Percentiles rank a stretch among this genome's conserved stretches.
Evolutionary conservation across 23 red algal species (phyloP).

Genomic region (Chondrus crispus): DNA sequence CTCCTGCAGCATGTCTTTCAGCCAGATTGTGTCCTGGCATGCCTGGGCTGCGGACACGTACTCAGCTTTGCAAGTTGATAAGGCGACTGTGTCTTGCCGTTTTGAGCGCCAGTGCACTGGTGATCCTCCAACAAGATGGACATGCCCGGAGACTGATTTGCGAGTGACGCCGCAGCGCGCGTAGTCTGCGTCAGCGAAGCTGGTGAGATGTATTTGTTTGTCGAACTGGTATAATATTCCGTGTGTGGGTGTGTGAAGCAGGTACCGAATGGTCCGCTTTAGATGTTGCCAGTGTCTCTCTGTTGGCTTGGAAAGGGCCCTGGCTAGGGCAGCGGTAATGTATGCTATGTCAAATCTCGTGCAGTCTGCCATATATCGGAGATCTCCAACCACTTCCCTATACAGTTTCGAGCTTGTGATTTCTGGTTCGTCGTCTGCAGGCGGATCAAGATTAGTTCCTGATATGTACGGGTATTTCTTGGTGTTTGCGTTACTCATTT

Average conservation of each 20-base stretch:
- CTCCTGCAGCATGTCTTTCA: too few species aligned
- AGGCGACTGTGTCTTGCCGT: neutral
- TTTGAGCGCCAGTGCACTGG: neutral
- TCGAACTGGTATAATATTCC: neutral
- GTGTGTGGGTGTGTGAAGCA: neutral
- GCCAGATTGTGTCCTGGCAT: neutral
- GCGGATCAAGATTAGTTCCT: neutral
- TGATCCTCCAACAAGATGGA: neutral
- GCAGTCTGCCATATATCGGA: constrained; percentile 15
- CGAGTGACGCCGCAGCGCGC: neutral
- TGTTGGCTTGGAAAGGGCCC: neutral
- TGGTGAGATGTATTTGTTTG: neutral
- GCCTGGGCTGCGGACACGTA: neutral
- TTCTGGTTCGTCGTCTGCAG: neutral
- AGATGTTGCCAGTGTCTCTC: neutral
- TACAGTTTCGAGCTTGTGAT: neutral
- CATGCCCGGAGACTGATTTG: neutral
- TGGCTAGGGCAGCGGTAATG: neutral
- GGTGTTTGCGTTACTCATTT: neutral
- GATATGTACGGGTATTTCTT: neutral
- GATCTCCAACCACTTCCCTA: constrained; percentile 6
- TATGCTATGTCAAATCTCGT: neutral
- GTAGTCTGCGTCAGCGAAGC: constrained; percentile 6
- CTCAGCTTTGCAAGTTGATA: neutral
- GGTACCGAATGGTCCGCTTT: neutral